Evolutionary conservation across 192 early-diverging fungal species (phyloP), one percentile per base, ranked within the genome.

Genomic region (Neocallimastix lanati): DNA sequence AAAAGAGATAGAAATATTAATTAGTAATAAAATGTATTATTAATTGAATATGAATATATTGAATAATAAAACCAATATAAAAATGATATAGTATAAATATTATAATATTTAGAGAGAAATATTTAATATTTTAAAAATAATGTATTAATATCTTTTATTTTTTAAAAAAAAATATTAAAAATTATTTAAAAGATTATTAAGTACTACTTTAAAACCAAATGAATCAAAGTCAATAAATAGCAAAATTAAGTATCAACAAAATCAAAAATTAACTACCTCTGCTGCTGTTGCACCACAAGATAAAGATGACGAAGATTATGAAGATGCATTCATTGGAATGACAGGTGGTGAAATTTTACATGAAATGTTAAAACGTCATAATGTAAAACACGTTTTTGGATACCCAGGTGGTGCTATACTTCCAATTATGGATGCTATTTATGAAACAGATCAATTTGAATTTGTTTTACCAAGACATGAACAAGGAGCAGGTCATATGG

Each of bases 401-500:
- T 99, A 99, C 83, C 97, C 97, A 28, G 97, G 96, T 79, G 96
- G 97, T 58, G 97, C 97, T 13, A 99, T 99, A 83, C 88, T 99
- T 82, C 97, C 97, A 13, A 96, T 99, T 13, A 98, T 96, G 84
- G 97, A 99, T 85, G 97, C 97, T 76, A 99, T 99, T 84, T 90
- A 99, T 88, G 92, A 98, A 83, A 94, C 92, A 76, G 90, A 91
- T 78, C 93, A 99, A 83, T 99, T 99, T 86, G 90, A 99, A 82
- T 99, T 98, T 86, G 88, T 99, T 80, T 89, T 99, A 67, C 96
- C 97, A 77, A 86, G 97, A 82, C 96, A 98, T 82, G 97, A 99
- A 83, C 97, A 99, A 85, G 97, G 97, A 79, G 96, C 96, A 29
- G 97, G 97, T 11, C 97, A 99, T 82, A 98, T 98, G 94, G 96